Evolutionary conservation across 768 basidiomycete genomes (phyloP).

Genomic region (Phylloporus rhodoxanthus): DNA sequence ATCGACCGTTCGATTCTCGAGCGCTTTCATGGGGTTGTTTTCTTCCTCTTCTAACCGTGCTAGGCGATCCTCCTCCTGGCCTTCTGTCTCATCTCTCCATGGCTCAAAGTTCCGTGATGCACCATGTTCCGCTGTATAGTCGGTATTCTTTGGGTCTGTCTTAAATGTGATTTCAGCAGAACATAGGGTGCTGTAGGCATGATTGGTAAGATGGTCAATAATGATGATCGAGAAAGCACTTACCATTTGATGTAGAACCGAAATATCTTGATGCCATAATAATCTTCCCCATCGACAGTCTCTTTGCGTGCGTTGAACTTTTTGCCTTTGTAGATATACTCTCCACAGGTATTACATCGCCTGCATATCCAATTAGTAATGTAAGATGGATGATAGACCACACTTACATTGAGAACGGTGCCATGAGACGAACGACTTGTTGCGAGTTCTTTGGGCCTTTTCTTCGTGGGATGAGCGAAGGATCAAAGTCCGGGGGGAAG

Average conservation of each 20-base stretch:
- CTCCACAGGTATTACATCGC: conserved; percentile 93
- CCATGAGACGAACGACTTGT: conserved; percentile 98
- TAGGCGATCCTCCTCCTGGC: conserved; percentile 77
- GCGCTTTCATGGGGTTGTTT: conserved; percentile 94
- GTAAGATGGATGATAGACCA: neutral
- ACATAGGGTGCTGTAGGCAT: conserved; percentile 68
- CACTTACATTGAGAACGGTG: conserved; percentile 92
- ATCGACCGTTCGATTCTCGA: conserved; percentile 89
- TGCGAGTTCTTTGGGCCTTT: conserved; percentile 91
- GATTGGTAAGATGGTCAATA: conserved; percentile 10
- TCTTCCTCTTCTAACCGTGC: conserved; percentile 87
- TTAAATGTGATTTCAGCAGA: conserved; percentile 99
- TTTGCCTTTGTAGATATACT: conserved; percentile 99
- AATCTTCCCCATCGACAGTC: conserved; percentile 95
- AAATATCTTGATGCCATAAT: conserved; percentile 97
- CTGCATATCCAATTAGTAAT: conserved; percentile 33
- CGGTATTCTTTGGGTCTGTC: conserved; percentile 97
- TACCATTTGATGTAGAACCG: conserved; percentile 90
- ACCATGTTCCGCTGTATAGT: conserved; percentile 90
- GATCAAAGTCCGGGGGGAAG: conserved; percentile 98
- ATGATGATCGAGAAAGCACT: conserved; percentile 21
- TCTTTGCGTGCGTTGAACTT: conserved; percentile 99
- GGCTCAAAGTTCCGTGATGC: conserved; percentile 98
- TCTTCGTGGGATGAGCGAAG: conserved; percentile 87
- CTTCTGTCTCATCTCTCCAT: conserved; percentile 80